Percentiles rank a stretch among this genome's conserved stretches.
Conservation (phyloP, 331 rosid species). For the Quercus phellos region DNA sequence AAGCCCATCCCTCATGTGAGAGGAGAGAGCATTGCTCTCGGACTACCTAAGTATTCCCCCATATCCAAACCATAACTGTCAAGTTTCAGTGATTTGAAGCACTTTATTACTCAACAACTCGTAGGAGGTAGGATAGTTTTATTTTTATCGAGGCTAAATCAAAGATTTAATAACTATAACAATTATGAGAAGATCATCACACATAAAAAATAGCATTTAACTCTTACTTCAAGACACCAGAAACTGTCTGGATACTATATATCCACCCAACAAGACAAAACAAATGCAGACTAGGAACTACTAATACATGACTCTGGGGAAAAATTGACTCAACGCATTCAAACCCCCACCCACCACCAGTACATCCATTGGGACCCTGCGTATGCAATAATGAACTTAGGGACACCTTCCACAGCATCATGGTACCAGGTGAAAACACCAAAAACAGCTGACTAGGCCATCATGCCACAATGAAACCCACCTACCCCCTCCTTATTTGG, state of each 20-base stretch:
- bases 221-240: conserved; percentile 32
- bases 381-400: conserved; percentile 32
- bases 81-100: no score
- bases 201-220: conserved; percentile 23
- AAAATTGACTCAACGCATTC: conserved; percentile 40
- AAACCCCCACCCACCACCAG: conserved; percentile 35
- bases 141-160: background rate
- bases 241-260: conserved; percentile 29
- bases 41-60: no score
- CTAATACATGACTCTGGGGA: conserved; percentile 48
- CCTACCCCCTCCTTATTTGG: conserved; percentile 49
- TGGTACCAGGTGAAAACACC: conserved; percentile 20
- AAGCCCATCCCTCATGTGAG: no score
- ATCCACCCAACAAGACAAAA: conserved; percentile 47
- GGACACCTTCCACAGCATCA: conserved; percentile 33
- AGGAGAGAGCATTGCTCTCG: no score
- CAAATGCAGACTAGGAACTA: conserved; percentile 45
- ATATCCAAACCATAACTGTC: no score
- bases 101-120: no score
- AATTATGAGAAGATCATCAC: conserved; percentile 18
- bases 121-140: no score
- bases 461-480: conserved; percentile 48
- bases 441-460: conserved; percentile 31
- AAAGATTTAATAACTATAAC: background rate
- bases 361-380: conserved; percentile 33